Evolutionary conservation across 345 rosid genomes (phyloP).

Genomic region (Populus pruinosa): DNA sequence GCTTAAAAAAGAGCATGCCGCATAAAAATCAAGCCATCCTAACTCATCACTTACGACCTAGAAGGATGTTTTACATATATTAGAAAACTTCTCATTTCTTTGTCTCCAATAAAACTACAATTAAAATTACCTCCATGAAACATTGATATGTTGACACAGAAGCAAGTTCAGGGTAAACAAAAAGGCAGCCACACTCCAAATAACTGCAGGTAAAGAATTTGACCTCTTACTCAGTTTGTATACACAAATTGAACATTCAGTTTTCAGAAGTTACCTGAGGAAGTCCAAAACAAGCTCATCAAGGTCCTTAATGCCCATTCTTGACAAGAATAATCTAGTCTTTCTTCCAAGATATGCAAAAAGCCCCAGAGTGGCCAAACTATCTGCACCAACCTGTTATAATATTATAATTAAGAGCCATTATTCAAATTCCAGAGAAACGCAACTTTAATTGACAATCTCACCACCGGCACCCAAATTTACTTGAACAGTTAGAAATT

Average conservation of each 20-base stretch:
- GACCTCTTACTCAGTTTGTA: neutral
- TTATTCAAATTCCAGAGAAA: neutral
- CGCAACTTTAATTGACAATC: neutral
- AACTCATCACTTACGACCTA: constrained; percentile 65
- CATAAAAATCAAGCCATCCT: constrained; percentile 69
- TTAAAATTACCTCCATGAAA: constrained; percentile 55
- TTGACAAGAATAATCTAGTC: constrained; percentile 47
- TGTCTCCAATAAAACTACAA: constrained; percentile 16
- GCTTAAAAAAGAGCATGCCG: constrained; percentile 18
- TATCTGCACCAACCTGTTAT: constrained; percentile 47
- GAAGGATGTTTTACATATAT: constrained; percentile 5
- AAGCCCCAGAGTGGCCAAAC: constrained; percentile 61
- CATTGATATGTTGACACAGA: constrained; percentile 46
- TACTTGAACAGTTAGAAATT: neutral
- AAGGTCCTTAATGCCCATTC: constrained; percentile 49
- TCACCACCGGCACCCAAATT: too few species aligned
- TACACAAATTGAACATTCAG: constrained; percentile 1
- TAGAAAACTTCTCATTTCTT: constrained; percentile 2
- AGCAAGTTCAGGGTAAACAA: constrained; percentile 53
- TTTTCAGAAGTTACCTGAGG: constrained; percentile 40
- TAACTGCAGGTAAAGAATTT: constrained; percentile 38
- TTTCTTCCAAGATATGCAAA: constrained; percentile 63
- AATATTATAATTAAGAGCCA: neutral
- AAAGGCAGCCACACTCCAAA: constrained; percentile 66
- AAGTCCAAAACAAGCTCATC: constrained; percentile 59